These are phyloP conservation scores for Yamadazyma kitorensis DNA, from an alignment of 805 yeast species.

Conservation along the genomic window DNA sequence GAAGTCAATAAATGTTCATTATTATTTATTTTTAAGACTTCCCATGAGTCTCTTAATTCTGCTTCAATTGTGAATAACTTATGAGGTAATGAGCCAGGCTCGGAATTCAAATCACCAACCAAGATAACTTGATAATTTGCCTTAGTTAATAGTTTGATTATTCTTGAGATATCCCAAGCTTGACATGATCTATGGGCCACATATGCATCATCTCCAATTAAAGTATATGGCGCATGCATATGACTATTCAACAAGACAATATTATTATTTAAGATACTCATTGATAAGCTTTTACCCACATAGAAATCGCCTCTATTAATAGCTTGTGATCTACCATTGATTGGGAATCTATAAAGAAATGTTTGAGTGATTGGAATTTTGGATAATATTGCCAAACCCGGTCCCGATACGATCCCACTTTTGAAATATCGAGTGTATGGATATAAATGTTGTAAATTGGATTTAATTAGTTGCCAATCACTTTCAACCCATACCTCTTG, in stretches of 20 bases:
- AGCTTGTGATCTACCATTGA: conserved; percentile 93
- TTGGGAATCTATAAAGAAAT: conserved; percentile 78
- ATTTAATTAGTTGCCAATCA: conserved; percentile 71
- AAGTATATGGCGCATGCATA: conserved; percentile 91
- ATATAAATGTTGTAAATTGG: conserved; percentile 42
- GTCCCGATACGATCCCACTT: conserved; percentile 87
- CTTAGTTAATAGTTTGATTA: conserved; percentile 56
- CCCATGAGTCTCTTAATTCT: conserved; percentile 81
- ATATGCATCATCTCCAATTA: conserved; percentile 83
- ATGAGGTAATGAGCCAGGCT: conserved; percentile 83
- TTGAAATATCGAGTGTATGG: conserved; percentile 70
- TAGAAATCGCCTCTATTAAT: conserved; percentile 95
- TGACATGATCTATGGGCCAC: conserved; percentile 88
- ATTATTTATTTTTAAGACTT: conserved; percentile 40
- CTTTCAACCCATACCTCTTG: conserved; percentile 91
- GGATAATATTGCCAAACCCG: conserved; percentile 85
- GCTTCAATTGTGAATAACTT: conserved; percentile 68
- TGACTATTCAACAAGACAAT: conserved; percentile 86
- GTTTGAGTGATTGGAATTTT: conserved; percentile 79
- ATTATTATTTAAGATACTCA: conserved; percentile 58
- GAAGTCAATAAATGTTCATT: conserved; percentile 6
- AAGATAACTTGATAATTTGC: conserved; percentile 85
- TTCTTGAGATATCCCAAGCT: conserved; percentile 88
- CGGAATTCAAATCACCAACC: conserved; percentile 90
- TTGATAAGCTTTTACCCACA: conserved; percentile 87